Conservation (phyloP, 495 filamentous ascomycete genomes). For the Xylaria venustula region DNA sequence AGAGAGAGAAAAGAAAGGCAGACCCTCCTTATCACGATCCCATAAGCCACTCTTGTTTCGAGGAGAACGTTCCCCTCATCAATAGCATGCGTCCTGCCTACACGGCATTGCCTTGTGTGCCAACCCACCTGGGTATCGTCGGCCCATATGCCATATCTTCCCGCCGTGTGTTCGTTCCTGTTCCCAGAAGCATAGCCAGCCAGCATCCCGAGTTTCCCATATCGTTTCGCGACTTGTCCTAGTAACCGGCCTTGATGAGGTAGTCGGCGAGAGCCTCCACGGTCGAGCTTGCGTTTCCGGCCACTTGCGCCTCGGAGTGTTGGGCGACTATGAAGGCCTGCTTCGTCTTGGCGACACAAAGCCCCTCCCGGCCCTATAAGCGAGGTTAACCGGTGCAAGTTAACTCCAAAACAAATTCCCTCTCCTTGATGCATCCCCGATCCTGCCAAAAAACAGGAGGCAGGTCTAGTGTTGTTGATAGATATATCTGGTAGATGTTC, state of each 20-base stretch:
- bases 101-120: slow-evolving; percentile 4
- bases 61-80: not conserved
- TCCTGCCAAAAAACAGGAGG: no score
- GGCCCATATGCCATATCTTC: slow-evolving; percentile 1
- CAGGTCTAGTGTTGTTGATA: not conserved
- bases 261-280: slow-evolving; percentile 75
- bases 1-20: not conserved
- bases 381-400: slow-evolving; percentile 5
- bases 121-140: slow-evolving; percentile 5
- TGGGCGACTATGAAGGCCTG: slow-evolving; percentile 85
- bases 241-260: slow-evolving; percentile 69
- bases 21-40: slow-evolving; percentile 8
- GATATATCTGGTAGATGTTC: not conserved
- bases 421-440: no score
- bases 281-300: slow-evolving; percentile 61
- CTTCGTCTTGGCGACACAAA: slow-evolving; percentile 75
- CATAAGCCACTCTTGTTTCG: not conserved
- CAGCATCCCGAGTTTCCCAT: no score
- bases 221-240: slow-evolving; percentile 25
- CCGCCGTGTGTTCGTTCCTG: not conserved
- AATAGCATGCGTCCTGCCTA: slow-evolving; percentile 10
- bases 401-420: not conserved
- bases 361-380: slow-evolving; percentile 73
- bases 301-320: slow-evolving; percentile 68
- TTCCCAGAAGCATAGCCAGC: slow-evolving; percentile 5